Conservation (phyloP, 306 rosid species). For the Begonia fuchsioides region DNA sequence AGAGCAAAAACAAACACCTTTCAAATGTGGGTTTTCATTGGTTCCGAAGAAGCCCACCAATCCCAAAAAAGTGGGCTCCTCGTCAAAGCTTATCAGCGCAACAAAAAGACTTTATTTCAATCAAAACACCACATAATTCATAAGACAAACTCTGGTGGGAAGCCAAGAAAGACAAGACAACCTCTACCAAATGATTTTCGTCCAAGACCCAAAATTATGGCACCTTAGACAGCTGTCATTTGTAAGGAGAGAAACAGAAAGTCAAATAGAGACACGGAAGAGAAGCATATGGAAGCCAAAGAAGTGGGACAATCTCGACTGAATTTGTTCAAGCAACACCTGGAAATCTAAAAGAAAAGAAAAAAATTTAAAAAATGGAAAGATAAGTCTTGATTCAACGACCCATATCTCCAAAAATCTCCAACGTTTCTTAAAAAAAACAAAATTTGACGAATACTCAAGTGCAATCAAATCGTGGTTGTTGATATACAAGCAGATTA, state of each 20-base stretch:
- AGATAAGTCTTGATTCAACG: conserved; percentile 39
- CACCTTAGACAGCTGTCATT: conserved; percentile 35
- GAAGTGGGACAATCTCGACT: conserved; percentile 35
- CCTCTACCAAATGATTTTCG: conserved; percentile 11
- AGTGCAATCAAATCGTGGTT: conserved; percentile 26
- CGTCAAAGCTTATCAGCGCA: conserved; percentile 19
- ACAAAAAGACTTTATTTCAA: conserved; percentile 10
- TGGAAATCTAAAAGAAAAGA: conserved; percentile 25
- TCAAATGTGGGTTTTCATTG: conserved; percentile 28
- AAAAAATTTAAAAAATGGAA: background rate
- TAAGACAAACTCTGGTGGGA: conserved; percentile 20
- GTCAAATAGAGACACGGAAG: conserved; percentile 11
- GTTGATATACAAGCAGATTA: conserved; percentile 20
- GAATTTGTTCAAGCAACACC: conserved; percentile 32
- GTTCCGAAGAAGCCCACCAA: conserved; percentile 62
- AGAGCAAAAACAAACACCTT: conserved; percentile 26
- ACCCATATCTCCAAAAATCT: conserved; percentile 32
- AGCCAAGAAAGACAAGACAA: conserved; percentile 13
- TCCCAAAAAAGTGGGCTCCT: conserved; percentile 72
- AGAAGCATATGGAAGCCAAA: conserved; percentile 15
- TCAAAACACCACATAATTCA: conserved; percentile 21
- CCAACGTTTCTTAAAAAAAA: conserved; percentile 6
- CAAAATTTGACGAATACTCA: conserved; percentile 9
- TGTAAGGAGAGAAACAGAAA: conserved; percentile 10
- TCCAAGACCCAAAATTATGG: conserved; percentile 29